Evolutionary conservation across 441 rosid genomes (phyloP), one percentile per base, ranked within the genome.

Genomic region (Gossypium aridum): DNA sequence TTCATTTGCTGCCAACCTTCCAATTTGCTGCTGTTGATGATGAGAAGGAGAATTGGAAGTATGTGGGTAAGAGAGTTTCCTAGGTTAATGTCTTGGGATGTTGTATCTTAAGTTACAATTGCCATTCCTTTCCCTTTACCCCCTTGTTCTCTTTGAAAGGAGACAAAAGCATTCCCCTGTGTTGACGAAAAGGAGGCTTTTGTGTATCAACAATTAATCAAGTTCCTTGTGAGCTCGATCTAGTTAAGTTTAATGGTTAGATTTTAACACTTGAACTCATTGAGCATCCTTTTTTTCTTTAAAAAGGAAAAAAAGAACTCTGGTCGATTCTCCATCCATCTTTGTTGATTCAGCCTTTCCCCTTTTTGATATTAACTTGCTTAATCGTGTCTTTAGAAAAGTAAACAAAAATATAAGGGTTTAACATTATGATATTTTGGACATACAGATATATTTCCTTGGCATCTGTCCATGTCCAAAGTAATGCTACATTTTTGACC

Each of bases 1-100:
- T 95, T 76, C 99, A 95, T 82, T 85, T 93, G 81, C 88, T 95
- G 78, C 99, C 99, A 22, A 79, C 92, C 79, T 93, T 83, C 84
- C 99, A 93, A 76, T 95, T 95, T 82, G 97, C 85, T 75, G 96
- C 83, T 74, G 97, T 95, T 80, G 92, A 88, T 64, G 98, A 93
- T 64, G 86, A 83, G 81, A 95, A 89, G 81, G 88, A 88, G 84
- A 93, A 90, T 3, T 95, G 99, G 98, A 89, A 89, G 88, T 73
- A 51, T 76, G 85, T 87, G 56, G 99, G 99, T 91, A 87, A 81
- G 86, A 34, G 62, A 31, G 47, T 74, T 78, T 22, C 63, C 37
- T 9, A 49, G 49, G 49, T 73, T 71, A 61, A 22, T 12, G 7
- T 43, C 53, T 54, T 65, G 65, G 39, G 43, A 26, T 61, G 65